Percentiles rank a stretch among this genome's conserved stretches.
phyloP scores from a whole-genome alignment of 352 stramenopile species.

The Stephanocyclus meneghinianus region DNA sequence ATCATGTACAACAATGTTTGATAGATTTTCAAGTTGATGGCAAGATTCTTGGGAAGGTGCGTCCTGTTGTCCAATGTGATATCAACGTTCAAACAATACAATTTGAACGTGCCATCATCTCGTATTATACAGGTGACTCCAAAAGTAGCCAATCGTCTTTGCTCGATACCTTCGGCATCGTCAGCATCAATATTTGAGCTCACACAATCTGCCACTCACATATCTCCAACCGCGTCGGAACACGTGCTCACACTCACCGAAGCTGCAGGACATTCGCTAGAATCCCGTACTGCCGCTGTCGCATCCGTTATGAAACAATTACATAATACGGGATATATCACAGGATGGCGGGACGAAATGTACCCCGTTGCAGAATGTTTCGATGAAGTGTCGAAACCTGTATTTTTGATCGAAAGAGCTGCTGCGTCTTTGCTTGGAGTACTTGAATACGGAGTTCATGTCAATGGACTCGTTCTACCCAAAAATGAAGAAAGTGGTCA shows the following conservation, averaged over 20 bases:
- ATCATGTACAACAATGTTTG: slow-evolving; percentile 37
- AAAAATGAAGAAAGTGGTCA: slow-evolving; percentile 21
- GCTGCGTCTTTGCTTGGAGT: slow-evolving; percentile 71
- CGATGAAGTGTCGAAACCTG: slow-evolving; percentile 53
- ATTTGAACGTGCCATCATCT: neutral
- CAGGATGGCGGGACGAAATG: slow-evolving; percentile 77
- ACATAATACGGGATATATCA: slow-evolving; percentile 55
- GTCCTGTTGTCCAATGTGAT: neutral
- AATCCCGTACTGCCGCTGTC: slow-evolving; percentile 65
- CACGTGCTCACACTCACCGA: slow-evolving; percentile 55
- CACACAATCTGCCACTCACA: neutral
- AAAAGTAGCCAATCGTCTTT: slow-evolving; percentile 61
- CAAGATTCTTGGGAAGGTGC: slow-evolving; percentile 58
- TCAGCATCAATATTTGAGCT: slow-evolving; percentile 41
- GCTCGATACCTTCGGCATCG: slow-evolving; percentile 11
- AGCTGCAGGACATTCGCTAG: slow-evolving; percentile 46
- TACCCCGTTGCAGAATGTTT: slow-evolving; percentile 72
- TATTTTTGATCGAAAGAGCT: slow-evolving; percentile 82
- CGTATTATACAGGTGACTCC: slow-evolving; percentile 22
- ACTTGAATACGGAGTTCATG: slow-evolving; percentile 78
- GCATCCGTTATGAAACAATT: slow-evolving; percentile 61
- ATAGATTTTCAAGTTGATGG: slow-evolving; percentile 69
- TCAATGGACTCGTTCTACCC: slow-evolving; percentile 75
- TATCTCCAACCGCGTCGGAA: neutral
- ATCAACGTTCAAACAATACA: neutral